Percentiles rank a stretch among this genome's conserved stretches.
phyloP scores from a whole-genome alignment of 1,139 yeast species.

The Taphrina wiesneri region DNA sequence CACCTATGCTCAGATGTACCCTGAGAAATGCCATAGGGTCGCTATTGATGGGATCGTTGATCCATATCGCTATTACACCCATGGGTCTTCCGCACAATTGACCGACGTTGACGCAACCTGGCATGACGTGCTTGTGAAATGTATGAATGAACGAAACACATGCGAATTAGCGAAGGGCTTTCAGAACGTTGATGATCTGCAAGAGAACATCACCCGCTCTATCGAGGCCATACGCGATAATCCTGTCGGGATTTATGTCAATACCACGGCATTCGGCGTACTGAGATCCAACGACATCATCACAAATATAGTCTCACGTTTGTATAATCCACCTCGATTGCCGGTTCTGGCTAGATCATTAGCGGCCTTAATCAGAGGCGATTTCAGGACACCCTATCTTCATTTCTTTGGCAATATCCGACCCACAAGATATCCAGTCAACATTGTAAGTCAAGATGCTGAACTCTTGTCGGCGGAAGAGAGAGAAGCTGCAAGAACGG shows the following conservation, averaged over 20 bases:
- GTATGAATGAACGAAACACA: background rate
- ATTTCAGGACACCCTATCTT: background rate
- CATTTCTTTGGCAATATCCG: background rate
- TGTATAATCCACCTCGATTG: background rate
- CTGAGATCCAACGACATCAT: background rate
- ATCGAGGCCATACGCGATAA: background rate
- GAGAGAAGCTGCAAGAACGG: background rate
- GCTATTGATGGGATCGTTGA: slow-evolving; percentile 3
- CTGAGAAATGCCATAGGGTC: background rate
- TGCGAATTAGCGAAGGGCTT: slow-evolving; percentile 3
- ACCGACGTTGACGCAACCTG: background rate
- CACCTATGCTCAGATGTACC: slow-evolving; percentile 9
- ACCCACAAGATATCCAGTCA: background rate
- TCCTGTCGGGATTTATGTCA: background rate
- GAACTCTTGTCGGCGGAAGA: background rate
- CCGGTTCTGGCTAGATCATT: background rate
- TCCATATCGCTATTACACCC: background rate
- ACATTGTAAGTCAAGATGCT: background rate
- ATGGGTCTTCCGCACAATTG: background rate
- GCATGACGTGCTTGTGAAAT: background rate
- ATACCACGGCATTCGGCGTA: background rate
- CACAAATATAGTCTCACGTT: background rate
- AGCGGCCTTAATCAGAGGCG: background rate
- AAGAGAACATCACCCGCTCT: background rate
- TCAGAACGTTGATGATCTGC: background rate